Evolutionary conservation across 139 green algal species (phyloP).

Genomic region (Desmodesmus armatus): DNA sequence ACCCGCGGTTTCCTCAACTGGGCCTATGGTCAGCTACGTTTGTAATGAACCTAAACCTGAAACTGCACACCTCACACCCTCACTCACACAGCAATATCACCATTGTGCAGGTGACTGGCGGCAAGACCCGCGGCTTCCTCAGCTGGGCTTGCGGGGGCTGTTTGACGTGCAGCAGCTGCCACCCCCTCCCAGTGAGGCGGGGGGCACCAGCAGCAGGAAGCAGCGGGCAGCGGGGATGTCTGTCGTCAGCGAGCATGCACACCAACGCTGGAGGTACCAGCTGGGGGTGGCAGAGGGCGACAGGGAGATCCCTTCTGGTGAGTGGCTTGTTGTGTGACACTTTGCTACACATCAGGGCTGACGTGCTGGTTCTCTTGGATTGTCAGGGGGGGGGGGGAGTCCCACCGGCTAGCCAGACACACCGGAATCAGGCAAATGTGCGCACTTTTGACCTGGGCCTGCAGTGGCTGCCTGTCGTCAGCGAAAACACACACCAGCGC

Average conservation of each 20-base stretch:
- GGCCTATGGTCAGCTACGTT: too few species aligned
- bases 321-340: background rate
- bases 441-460: too few species aligned
- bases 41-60: too few species aligned
- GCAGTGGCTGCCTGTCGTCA: conserved; percentile 19
- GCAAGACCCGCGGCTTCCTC: conserved; percentile 70
- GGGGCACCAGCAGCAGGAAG: conserved; percentile 22
- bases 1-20: too few species aligned
- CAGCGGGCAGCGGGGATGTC: conserved; percentile 39
- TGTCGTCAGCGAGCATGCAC: conserved; percentile 49
- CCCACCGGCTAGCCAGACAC: too few species aligned
- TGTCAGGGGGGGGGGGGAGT: too few species aligned
- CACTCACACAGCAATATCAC: too few species aligned
- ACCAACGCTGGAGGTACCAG: conserved; percentile 72
- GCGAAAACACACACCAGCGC: conserved; percentile 57
- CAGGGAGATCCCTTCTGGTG: conserved; percentile 77
- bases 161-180: conserved; percentile 34
- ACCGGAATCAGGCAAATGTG: too few species aligned
- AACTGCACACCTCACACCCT: too few species aligned
- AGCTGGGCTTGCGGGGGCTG: conserved; percentile 74
- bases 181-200: background rate
- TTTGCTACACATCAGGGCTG: too few species aligned
- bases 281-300: conserved; percentile 90
- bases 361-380: too few species aligned
- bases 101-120: conserved; percentile 56